Evolutionary conservation across 805 yeast species (phyloP).

Genomic region (Lipomyces yamadae): DNA sequence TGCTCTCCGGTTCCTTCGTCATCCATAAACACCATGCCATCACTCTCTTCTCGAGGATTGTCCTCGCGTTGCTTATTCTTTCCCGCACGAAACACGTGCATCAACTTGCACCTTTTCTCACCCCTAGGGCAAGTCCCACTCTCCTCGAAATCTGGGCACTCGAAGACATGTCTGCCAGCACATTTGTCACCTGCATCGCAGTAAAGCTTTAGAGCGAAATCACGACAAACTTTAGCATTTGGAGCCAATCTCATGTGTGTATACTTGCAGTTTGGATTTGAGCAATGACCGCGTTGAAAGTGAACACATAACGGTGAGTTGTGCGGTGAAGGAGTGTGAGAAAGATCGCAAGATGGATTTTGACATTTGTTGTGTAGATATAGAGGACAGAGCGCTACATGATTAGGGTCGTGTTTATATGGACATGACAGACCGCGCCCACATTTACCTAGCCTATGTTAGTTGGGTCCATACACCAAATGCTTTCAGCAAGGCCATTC

Average conservation of each 20-base stretch:
- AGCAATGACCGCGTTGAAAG: slow-evolving; percentile 55
- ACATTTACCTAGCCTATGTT: slow-evolving; percentile 55
- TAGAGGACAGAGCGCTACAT: slow-evolving; percentile 60
- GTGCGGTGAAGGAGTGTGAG: slow-evolving; percentile 62
- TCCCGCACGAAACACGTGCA: slow-evolving; percentile 51
- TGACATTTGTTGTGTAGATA: slow-evolving; percentile 56
- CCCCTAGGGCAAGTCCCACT: slow-evolving; percentile 63
- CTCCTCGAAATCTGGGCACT: slow-evolving; percentile 75
- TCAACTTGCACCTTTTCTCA: slow-evolving; percentile 54
- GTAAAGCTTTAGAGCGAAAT: slow-evolving; percentile 70
- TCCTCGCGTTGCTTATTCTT: slow-evolving; percentile 39
- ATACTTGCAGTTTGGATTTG: slow-evolving; percentile 56
- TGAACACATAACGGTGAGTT: slow-evolving; percentile 66
- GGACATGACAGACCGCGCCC: slow-evolving; percentile 57
- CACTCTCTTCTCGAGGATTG: slow-evolving; percentile 24
- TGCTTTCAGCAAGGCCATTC: slow-evolving; percentile 1
- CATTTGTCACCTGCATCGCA: slow-evolving; percentile 67
- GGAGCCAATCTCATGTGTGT: slow-evolving; percentile 53
- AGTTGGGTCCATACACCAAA: neutral
- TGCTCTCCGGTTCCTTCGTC: slow-evolving; percentile 37
- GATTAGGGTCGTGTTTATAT: slow-evolving; percentile 57
- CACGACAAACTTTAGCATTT: slow-evolving; percentile 61
- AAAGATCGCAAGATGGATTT: slow-evolving; percentile 54
- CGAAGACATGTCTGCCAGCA: slow-evolving; percentile 58
- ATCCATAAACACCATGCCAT: slow-evolving; percentile 28